Base-by-base conservation (phyloP, 148 eudicot species). In the Euryodendron excelsum region DNA sequence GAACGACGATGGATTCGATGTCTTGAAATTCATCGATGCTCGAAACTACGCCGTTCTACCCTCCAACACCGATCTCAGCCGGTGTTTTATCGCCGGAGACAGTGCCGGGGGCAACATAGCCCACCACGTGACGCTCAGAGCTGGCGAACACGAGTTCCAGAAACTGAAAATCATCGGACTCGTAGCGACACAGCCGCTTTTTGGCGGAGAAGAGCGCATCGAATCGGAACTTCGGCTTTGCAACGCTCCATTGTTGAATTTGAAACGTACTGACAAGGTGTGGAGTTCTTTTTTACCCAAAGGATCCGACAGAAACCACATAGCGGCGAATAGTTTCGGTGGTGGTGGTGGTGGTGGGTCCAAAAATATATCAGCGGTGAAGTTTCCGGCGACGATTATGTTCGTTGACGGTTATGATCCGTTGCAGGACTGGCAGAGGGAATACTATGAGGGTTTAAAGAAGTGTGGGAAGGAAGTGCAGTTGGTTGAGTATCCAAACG, bases 151-250 rank as follows among this genome's bases (percentile, higher is more conserved):
- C 27, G n/a, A 66, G 4, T 65, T 65, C 44, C 31, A 20, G 23
- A 23, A 66, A 25, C 11, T 73, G 45, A 72, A 78, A 82, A 79
- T 84, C 20, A 50, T 80, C 12, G 89, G 89, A 15, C 25, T 82
- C 36, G 69, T 84, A 21, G 66, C 69, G 12, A 78, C 84, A 47
- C 89, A 87, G 30, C 89, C 89, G 3, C 84, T 84, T 45, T 87
- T 84, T 15, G 89, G 89, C 23, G 87, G 87, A 2, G 73, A 82
- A 28, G 87, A 80, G 58, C 58, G 82, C 8, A 76, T 77, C 13
- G 81, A 84, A 13, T 67, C 90, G 1, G 88, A 87, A 78, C 47
- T 75, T 2, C 47, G 65, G 62, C 41, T 85, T 0, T 50, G 28
- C 1, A 60, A 28, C 3, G 90, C 39, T 41, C 80, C 78, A 8